phyloP scores from a whole-genome alignment of 2,329 filamentous ascomycete species.

The Proliferodiscus dingleyae region DNA sequence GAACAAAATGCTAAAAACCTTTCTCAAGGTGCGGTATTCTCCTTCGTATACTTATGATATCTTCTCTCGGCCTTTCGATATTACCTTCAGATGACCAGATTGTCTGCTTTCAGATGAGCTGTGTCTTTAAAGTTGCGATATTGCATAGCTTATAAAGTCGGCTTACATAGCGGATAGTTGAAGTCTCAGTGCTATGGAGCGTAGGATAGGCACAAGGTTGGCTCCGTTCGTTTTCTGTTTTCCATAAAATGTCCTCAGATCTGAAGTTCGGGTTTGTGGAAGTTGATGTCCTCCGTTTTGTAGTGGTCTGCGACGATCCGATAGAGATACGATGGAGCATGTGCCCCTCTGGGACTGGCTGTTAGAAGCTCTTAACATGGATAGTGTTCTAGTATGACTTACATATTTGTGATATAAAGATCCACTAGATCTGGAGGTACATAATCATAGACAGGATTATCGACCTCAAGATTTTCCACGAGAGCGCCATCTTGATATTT shows the following conservation, averaged over 20 bases:
- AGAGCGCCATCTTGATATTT: slow-evolving; percentile 74
- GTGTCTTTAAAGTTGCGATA: no score
- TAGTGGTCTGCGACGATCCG: slow-evolving; percentile 72
- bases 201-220: no score
- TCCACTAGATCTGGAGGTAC: slow-evolving; percentile 72
- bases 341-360: slow-evolving; percentile 48
- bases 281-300: slow-evolving; percentile 65
- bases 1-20: no score
- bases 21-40: no score
- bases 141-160: no score
- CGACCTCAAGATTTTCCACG: slow-evolving; percentile 71
- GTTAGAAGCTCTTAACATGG: slow-evolving; percentile 22
- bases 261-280: slow-evolving; percentile 38
- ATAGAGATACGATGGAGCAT: slow-evolving; percentile 68
- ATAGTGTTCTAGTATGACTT: slow-evolving; percentile 34
- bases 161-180: no score
- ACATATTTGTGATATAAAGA: slow-evolving; percentile 82
- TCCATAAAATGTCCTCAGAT: slow-evolving; percentile 14
- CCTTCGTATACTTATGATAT: no score
- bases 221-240: neutral
- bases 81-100: no score
- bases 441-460: slow-evolving; percentile 77
- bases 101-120: no score
- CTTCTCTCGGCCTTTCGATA: no score
- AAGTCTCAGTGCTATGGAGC: no score